Evolutionary conservation across 495 filamentous ascomycete species (phyloP).

Genomic region (Oidiodendron maius): DNA sequence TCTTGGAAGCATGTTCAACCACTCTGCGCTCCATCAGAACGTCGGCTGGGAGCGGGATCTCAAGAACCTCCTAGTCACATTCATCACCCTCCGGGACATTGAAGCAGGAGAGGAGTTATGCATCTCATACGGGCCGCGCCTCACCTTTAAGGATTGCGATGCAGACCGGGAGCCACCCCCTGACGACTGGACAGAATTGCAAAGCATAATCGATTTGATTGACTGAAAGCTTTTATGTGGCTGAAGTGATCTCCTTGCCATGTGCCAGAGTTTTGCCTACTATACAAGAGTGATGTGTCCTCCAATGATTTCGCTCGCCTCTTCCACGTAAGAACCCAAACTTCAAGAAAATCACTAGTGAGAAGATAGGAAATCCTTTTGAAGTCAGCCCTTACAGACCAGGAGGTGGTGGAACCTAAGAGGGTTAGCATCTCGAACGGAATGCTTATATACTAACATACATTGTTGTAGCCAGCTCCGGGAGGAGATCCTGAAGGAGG

Average conservation of each 20-base stretch:
- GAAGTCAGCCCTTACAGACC: too few relatives aligned
- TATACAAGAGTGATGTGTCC: constrained; percentile 19
- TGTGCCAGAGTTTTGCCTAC: constrained; percentile 3
- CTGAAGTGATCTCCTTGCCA: background rate
- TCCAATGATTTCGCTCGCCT: constrained; percentile 8
- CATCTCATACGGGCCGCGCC: constrained; percentile 45
- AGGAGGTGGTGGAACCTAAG: constrained; percentile 49
- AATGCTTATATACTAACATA: constrained; percentile 31
- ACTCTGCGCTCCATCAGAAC: constrained; percentile 42
- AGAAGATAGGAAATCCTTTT: too few relatives aligned
- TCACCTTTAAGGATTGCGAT: constrained; percentile 46
- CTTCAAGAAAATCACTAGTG: too few relatives aligned
- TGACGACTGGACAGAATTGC: constrained; percentile 16
- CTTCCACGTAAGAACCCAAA: background rate
- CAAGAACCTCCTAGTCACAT: constrained; percentile 35
- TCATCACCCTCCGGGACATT: constrained; percentile 44
- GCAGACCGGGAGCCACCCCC: background rate
- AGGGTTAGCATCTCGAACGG: constrained; percentile 15
- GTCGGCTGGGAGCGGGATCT: constrained; percentile 47
- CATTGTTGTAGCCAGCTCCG: constrained; percentile 61
- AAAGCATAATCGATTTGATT: constrained; percentile 23
- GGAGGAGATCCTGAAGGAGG: constrained; percentile 53
- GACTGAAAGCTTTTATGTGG: constrained; percentile 11
- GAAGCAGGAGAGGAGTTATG: constrained; percentile 46
- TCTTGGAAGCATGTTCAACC: constrained; percentile 55